Evolutionary conservation across 306 rosid species (phyloP), one percentile per base, ranked within the genome.

Genomic region (Delonix regia): DNA sequence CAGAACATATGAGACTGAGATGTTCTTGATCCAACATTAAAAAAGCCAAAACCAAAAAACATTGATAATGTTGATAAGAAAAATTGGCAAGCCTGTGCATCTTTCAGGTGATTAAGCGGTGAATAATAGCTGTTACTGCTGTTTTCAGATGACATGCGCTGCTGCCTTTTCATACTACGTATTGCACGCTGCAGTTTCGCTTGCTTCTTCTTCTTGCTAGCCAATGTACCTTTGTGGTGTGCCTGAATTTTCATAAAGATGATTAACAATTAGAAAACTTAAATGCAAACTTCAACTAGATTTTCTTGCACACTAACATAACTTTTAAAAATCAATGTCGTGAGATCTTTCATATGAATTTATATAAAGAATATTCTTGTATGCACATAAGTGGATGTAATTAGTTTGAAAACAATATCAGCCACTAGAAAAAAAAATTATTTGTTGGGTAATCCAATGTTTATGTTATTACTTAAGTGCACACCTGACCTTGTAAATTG

Each of bases 121-220:
- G 97, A 91, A 83, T 92, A 93, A 73, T 88, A 85, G 84, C 52
- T 87, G 69, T 80, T 73, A 56, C 42, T 77, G 77, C 22, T 85
- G 74, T 36, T 87, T 60, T 91, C 92, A 52, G 95, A 87, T 13
- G 97, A 84, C 25, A 81, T 1, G 22, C 91, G 95, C 65, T 94
- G 97, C 68, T 92, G 74, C 78, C 81, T 92, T 84, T 90, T 92
- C 84, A 94, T 81, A 77, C 87, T 92, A 71, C 97, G 93, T 30
- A 88, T 76, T 70, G 85, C 97, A 53, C 97, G 97, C 49, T 94
- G 83, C 56, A 92, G 80, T 83, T 94, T 92, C 61, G 92, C 93
- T 82, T 90, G 78, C 90, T 94, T 94, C 84, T 86, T 90, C 91
- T 84, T 94, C 88, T 94, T 94, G 92, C 97, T 92, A 51, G 97